Percentiles rank a stretch among this genome's conserved stretches.
phyloP scores from a whole-genome alignment of 2,329 filamentous ascomycete species.

The Drechslerella coelobrocha region DNA sequence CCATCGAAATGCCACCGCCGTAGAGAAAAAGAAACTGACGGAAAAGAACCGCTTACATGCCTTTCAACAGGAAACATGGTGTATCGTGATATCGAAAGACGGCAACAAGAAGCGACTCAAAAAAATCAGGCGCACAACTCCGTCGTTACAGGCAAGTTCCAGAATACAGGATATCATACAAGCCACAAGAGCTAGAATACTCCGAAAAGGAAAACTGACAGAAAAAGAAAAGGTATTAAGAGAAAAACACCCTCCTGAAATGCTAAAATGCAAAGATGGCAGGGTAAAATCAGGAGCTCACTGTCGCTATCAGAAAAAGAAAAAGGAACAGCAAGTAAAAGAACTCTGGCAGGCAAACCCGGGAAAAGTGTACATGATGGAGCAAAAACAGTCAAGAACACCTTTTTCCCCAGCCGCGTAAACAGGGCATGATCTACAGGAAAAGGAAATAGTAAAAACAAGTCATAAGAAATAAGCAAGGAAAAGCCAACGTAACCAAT shows the following conservation, averaged over 20 bases:
- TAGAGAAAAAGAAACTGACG: conserved; percentile 6
- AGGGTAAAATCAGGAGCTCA: background rate
- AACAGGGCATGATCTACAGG: background rate
- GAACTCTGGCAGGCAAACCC: background rate
- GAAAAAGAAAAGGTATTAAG: conserved; percentile 29
- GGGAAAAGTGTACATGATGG: background rate
- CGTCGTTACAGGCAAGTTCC: conserved; percentile 42
- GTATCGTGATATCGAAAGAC: conserved; percentile 16
- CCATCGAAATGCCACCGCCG: conserved; percentile 13
- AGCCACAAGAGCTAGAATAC: background rate
- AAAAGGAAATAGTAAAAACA: conserved; percentile 13
- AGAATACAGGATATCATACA: conserved; percentile 49
- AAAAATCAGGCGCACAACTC: conserved; percentile 31
- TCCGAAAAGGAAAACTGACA: conserved; percentile 30
- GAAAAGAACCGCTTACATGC: conserved; percentile 35
- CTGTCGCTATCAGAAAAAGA: background rate
- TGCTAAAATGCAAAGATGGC: background rate
- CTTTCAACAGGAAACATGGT: conserved; percentile 16
- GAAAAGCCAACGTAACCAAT: background rate
- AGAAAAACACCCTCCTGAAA: background rate
- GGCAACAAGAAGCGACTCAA: conserved; percentile 17
- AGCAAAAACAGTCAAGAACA: background rate
- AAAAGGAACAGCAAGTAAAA: background rate
- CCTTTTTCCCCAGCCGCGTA: background rate
- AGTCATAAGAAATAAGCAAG: conserved; percentile 15